Base-by-base conservation (phyloP, 2,329 filamentous ascomycete genomes). In the Hypoxylon sp. region DNA sequence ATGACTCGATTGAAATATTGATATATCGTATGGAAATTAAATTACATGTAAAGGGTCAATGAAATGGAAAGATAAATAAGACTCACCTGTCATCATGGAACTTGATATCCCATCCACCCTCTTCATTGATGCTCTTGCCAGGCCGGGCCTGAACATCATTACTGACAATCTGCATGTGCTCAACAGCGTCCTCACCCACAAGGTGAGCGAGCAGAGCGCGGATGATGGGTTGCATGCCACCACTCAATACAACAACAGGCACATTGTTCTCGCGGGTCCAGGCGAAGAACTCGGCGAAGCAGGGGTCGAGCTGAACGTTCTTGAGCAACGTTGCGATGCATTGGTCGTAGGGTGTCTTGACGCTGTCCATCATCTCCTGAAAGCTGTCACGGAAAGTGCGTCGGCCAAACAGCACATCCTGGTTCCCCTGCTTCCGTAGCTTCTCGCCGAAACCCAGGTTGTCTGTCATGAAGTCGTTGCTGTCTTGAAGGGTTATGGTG, bases 151-250 rank as follows among this genome's bases (percentile, higher is more conserved):
- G 84, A 8, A 95, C 93, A 70, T 94, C 84, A 80, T 98, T 99
- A 82, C 91, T 93, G 67, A 98, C 90, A 75, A 99, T 96, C 80
- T 96, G 90, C 76, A 98, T 91, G 75, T 94, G 87, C 50, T 88
- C 84, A 32, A 89, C 87, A 71, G 91, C 90, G 29, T 91, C 89
- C 63, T 84, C 79, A n/a, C 94, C 95, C 2, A 98, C 84, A 53
- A 97, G 85, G 72, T 91, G 89, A 68, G 90, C 87, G 64, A 99
- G 84, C 70, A 98, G 84, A 14, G 92, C 93, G 66, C 90, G 88
- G 78, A 99, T 97, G 73, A 98, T 88, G 37, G 95, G 95, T 73
- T 89, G 86, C 96, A 99, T 98, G 69, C 96, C 96, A 46, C 92
- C 93, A 68, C 91, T 96, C 32, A 99, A 84, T 21, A 99, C 92